These are phyloP conservation scores for Dillenia turbinata DNA, from an alignment of 164 flowering plant species.

Conservation along the genomic window DNA sequence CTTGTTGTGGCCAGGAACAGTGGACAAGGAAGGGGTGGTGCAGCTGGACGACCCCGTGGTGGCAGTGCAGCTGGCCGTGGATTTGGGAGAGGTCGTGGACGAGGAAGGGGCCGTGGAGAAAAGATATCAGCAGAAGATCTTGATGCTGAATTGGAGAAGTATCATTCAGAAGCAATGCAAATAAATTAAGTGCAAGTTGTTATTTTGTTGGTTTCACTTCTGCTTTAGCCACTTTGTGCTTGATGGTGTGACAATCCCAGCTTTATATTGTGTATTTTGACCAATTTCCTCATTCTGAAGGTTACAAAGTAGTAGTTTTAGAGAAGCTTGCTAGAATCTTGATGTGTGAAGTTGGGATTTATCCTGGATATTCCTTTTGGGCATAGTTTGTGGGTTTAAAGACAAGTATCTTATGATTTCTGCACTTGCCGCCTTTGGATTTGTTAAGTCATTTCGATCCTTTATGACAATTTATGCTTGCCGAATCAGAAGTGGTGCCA, in stretches of 20 bases:
- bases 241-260: background rate
- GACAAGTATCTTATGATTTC: too few relatives aligned
- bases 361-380: background rate
- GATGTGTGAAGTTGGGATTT: slow-evolving; percentile 20
- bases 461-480: too few relatives aligned
- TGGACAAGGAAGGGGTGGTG: slow-evolving; percentile 62
- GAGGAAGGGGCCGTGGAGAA: slow-evolving; percentile 44
- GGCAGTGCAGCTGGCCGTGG: slow-evolving; percentile 38
- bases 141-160: slow-evolving; percentile 70
- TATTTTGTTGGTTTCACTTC: background rate
- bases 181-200: slow-evolving; percentile 25
- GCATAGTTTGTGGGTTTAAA: too few relatives aligned
- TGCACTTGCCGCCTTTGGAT: too few relatives aligned
- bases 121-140: slow-evolving; percentile 55
- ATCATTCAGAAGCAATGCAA: slow-evolving; percentile 67
- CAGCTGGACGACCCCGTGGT: slow-evolving; percentile 39
- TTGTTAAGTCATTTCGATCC: too few relatives aligned
- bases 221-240: background rate
- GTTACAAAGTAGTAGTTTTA: slow-evolving; percentile 1
- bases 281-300: slow-evolving; percentile 11
- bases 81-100: slow-evolving; percentile 42
- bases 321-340: slow-evolving; percentile 16
- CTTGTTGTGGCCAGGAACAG: slow-evolving; percentile 22
- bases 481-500: too few relatives aligned
- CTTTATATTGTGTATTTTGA: slow-evolving; percentile 12